Conservation (phyloP, 257 asterid species). For the Rubia yunnanensis region DNA sequence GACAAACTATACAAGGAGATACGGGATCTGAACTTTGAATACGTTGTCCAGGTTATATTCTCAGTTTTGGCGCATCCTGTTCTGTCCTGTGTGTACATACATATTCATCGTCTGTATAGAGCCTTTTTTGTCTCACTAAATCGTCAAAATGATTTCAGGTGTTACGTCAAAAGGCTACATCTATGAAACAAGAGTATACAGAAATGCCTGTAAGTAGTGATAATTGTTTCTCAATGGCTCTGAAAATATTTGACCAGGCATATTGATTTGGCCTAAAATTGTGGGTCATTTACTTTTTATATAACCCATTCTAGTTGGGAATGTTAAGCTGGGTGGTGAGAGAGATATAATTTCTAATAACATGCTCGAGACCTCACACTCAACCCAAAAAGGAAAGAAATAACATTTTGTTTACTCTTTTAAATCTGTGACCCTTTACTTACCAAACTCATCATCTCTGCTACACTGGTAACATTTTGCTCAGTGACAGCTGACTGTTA, state of each 20-base stretch:
- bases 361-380: not conserved
- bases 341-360: not conserved
- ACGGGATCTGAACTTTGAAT: constrained; percentile 95
- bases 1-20: constrained; percentile 97
- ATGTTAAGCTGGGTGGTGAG: not conserved
- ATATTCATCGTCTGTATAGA: not conserved
- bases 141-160: constrained; percentile 65
- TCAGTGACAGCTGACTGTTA: not conserved
- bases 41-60: constrained; percentile 78
- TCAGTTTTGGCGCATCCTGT: not conserved
- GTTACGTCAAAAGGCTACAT: constrained; percentile 94
- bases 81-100: not conserved
- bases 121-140: constrained; percentile 26
- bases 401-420: not conserved
- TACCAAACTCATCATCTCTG: not conserved
- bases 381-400: not conserved
- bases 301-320: not conserved
- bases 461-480: not conserved
- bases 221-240: constrained; percentile 15
- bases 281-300: not conserved
- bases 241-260: not conserved
- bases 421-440: not conserved
- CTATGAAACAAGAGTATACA: constrained; percentile 96
- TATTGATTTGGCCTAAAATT: not conserved
- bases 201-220: constrained; percentile 73